These are phyloP conservation scores for Neoboletus magnificus DNA, from an alignment of 768 basidiomycete genomes.

Conservation along the genomic window DNA sequence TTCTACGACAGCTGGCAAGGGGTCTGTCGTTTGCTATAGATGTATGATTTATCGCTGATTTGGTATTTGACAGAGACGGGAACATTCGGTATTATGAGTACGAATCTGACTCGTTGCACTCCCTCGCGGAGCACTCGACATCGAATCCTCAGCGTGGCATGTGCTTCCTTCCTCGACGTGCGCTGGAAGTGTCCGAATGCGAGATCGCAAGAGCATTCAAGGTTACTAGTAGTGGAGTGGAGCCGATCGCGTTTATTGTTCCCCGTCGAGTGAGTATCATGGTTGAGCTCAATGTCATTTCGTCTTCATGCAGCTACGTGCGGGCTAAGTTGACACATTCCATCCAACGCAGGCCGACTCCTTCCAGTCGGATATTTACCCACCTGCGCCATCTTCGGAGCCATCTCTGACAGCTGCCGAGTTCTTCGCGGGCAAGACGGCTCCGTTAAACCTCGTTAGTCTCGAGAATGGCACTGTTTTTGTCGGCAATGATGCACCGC, in stretches of 20 bases:
- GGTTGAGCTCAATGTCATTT: background rate
- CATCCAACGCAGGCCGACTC: slow-evolving; percentile 63
- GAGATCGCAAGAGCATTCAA: slow-evolving; percentile 97
- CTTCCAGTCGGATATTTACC: slow-evolving; percentile 98
- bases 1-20: slow-evolving; percentile 68
- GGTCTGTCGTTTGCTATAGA: slow-evolving; percentile 42
- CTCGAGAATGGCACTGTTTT: slow-evolving; percentile 65
- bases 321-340: background rate
- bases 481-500: slow-evolving; percentile 23
- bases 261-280: slow-evolving; percentile 70
- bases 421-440: slow-evolving; percentile 83
- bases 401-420: slow-evolving; percentile 78
- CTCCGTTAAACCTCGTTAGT: slow-evolving; percentile 73
- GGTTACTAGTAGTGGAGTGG: slow-evolving; percentile 65
- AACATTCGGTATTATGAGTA: slow-evolving; percentile 98
- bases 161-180: slow-evolving; percentile 92
- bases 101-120: slow-evolving; percentile 77
- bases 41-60: background rate
- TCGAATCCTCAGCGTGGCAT: slow-evolving; percentile 94
- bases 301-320: background rate
- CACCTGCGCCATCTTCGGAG: slow-evolving; percentile 81
- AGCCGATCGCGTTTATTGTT: slow-evolving; percentile 93
- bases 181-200: slow-evolving; percentile 84
- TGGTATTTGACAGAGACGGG: slow-evolving; percentile 62
- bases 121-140: slow-evolving; percentile 82